Evolutionary conservation across 2,329 filamentous ascomycete genomes (phyloP), one percentile per base, ranked within the genome.

Genomic region (Xylariaceae sp.): DNA sequence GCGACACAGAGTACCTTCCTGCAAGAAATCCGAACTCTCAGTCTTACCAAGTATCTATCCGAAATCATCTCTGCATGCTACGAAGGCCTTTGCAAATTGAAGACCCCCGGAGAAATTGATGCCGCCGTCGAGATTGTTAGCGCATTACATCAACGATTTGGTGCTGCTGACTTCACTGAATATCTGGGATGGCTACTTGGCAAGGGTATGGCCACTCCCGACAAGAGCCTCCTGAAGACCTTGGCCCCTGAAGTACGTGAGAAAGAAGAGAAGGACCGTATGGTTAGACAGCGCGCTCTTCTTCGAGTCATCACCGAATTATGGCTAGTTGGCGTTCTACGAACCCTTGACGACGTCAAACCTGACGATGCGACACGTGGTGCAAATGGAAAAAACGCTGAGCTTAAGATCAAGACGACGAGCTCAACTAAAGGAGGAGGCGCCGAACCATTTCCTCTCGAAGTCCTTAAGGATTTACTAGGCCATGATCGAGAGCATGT

Each of bases 61-160:
- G 92, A 97, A 70, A 94, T 97, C 56, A 90, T 96, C 59, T 91
- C 91, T 19, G 92, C 92, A 50, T 95, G 89, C 71, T 95, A 92
- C 65, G 92, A 97, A 68, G 92, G 92, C 7, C 78, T 97, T 6
- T 94, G 87, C 71, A 91, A 85, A 66, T 80, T 97, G 60, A 96
- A 96, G 70, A 84, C 86, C 1, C 86, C 90, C 1, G 88, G 84
- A n/a, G 92, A 97, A 65, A 86, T 96, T 50, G 86, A 92, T 45
- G 87, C 91, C 22, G 91, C 88, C 7, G 87, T 95, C 25, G 92
- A 97, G 68, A 87, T 96, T 43, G 85, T 94, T 56, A 94, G 90
- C 69, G 90, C 91, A n/a, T 76, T 97, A 45, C 92, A 97, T 67
- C 92, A 96, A 67, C 85, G 92, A 40, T 97, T 97, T 62, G 92